phyloP scores from a whole-genome alignment of 148 eudicot genomes.

The Amaranthus hypochondriacus region DNA sequence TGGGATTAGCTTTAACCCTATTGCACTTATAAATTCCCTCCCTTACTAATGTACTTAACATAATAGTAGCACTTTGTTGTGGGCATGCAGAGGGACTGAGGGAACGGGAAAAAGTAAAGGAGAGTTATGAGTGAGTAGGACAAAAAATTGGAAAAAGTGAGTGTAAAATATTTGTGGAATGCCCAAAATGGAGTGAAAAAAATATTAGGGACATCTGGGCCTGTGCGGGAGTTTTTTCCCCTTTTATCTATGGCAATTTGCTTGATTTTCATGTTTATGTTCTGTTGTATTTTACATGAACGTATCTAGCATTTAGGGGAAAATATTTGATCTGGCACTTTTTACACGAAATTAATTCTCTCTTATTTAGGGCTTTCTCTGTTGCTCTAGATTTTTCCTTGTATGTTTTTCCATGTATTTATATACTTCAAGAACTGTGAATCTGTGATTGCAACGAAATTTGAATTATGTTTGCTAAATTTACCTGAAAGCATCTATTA shows the following conservation, averaged over 20 bases:
- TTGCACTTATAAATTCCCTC: not conserved
- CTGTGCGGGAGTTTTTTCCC: not conserved
- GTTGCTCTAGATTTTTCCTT: not conserved
- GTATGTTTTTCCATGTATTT: not conserved
- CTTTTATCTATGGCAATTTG: not conserved
- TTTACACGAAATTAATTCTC: not conserved
- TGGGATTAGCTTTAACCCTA: not conserved
- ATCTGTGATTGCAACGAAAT: not conserved
- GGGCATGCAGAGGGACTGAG: too few relatives aligned
- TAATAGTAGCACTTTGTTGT: too few relatives aligned
- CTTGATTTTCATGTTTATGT: not conserved
- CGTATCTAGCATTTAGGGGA: not conserved
- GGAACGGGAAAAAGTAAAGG: not conserved
- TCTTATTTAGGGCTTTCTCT: not conserved
- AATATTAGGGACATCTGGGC: too few relatives aligned
- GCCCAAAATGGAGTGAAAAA: too few relatives aligned
- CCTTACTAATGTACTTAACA: too few relatives aligned
- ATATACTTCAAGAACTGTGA: not conserved
- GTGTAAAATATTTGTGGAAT: too few relatives aligned
- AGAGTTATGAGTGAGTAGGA: too few relatives aligned
- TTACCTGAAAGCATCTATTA: not conserved
- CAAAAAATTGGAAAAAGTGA: too few relatives aligned
- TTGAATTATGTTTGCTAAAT: not conserved
- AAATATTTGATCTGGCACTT: not conserved
- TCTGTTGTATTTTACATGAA: not conserved